Evolutionary conservation across 768 basidiomycete genomes (phyloP), one percentile per base, ranked within the genome.

Genomic region (Russula sp.): DNA sequence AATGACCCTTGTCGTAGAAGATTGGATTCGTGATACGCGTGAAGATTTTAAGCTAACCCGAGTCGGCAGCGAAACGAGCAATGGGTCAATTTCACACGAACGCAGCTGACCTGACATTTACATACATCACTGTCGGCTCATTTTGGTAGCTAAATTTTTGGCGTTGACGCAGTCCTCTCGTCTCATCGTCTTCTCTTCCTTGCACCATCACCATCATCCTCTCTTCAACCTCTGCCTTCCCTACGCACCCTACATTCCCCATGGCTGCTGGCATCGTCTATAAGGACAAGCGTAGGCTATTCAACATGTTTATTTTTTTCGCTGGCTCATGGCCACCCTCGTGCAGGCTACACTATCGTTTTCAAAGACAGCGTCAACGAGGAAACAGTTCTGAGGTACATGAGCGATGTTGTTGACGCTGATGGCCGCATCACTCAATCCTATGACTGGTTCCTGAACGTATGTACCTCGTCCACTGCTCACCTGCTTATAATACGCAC

Each of bases 381-480:
- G 34, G 62, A 55, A 20, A 59, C 58, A 1, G 62, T 63, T 18
- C 16, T 20, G 32, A 63, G 59, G 29, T 55, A 59, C 47, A 63
- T 63, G 62, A 5, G 3, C 25, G 62, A 59, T 1, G 16, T 63
- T 18, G 52, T 59, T 34, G 62, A 59, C 4, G 57, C 57, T 47
- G 62, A 51, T 38, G 62, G 62, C n/a, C 62, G 62, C 52, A 39
- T 63, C 11, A 63, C 62, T 36, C 62, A 63, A 32, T 9, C 46
- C 25, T 63, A 54, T 34, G 62, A 63, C 41, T 41, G 57, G 52
- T 63, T 63, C 36, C 39, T 63, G 22, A 59, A 63, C 39, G 62
- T 63, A 41, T 14, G 62, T 63, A 3, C 29, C 41, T 32, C 42
- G 43, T n/a, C 7, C 5, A 20, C 32, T 7, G 3, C 20, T 22